These are phyloP conservation scores for Aspergillus bertholletiae DNA, from an alignment of 495 filamentous ascomycete genomes.

Conservation along the genomic window DNA sequence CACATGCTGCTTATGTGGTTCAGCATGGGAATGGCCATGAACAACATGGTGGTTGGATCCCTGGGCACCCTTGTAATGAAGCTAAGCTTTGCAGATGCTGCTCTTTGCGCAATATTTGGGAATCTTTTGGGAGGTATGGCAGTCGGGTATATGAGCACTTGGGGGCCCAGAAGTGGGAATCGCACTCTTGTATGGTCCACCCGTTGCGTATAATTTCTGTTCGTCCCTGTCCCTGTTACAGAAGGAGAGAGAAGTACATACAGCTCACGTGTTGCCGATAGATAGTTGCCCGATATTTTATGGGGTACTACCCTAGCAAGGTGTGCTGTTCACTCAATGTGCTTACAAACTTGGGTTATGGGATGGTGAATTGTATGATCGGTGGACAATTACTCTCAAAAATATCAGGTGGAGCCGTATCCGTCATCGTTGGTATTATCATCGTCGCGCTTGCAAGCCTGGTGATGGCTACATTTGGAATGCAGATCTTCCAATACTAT, in stretches of 20 bases:
- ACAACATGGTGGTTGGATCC: constrained; percentile 68
- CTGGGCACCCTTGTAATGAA: constrained; percentile 62
- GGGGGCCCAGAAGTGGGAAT: constrained; percentile 68
- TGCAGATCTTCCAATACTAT: constrained; percentile 68
- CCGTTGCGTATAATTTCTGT: background rate
- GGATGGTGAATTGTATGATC: constrained; percentile 57
- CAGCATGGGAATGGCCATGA: constrained; percentile 66
- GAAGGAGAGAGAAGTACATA: constrained; percentile 1
- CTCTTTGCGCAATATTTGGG: constrained; percentile 63
- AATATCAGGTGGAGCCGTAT: constrained; percentile 55
- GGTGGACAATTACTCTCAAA: constrained; percentile 55
- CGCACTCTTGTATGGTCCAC: constrained; percentile 56
- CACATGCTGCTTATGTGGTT: constrained; percentile 73
- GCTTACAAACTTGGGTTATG: constrained; percentile 66
- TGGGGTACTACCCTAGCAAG: constrained; percentile 77
- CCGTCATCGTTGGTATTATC: constrained; percentile 66
- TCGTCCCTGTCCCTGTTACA: background rate
- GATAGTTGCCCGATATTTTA: constrained; percentile 68
- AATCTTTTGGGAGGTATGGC: constrained; percentile 53
- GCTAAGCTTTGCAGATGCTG: constrained; percentile 63
- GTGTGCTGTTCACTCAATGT: constrained; percentile 64
- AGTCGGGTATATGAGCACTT: constrained; percentile 71
- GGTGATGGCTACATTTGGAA: constrained; percentile 69
- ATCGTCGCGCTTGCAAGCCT: constrained; percentile 60
- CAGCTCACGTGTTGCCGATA: constrained; percentile 18